phyloP scores from a whole-genome alignment of 2,329 filamentous ascomycete genomes.

The Aotearoamyces nothofagi region DNA sequence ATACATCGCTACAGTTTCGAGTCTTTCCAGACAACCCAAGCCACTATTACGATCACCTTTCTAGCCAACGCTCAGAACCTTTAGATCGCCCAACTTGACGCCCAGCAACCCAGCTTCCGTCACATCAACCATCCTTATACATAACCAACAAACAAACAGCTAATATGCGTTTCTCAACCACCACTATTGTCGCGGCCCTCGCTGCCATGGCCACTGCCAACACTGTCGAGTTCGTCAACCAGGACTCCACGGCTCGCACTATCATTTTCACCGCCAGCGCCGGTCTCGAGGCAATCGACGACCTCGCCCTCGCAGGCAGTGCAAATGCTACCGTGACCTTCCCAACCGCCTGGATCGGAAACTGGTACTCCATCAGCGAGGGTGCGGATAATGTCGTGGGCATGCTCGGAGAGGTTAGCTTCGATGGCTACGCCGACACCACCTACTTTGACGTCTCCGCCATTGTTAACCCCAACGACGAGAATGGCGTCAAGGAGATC shows the following conservation, averaged over 20 bases:
- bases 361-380: conserved; percentile 28
- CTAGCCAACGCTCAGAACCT: neutral
- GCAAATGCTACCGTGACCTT: conserved; percentile 20
- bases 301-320: conserved; percentile 11
- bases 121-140: conserved; percentile 10
- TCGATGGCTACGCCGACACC: conserved; percentile 29
- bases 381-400: conserved; percentile 27
- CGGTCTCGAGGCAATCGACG: conserved; percentile 7
- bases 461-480: conserved; percentile 35
- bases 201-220: conserved; percentile 29
- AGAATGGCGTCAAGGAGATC: conserved; percentile 37
- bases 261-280: conserved; percentile 16
- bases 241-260: conserved; percentile 29
- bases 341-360: conserved; percentile 25
- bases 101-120: neutral
- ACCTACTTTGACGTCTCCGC: conserved; percentile 45
- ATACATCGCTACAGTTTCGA: neutral
- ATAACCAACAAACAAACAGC: conserved; percentile 4
- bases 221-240: conserved; percentile 41
- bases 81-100: neutral
- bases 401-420: conserved; percentile 37
- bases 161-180: conserved; percentile 34
- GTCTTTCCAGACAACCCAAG: neutral
- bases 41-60: neutral
- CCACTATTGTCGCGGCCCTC: conserved; percentile 22